Evolutionary conservation across 2,329 filamentous ascomycete species (phyloP), one percentile per base, ranked within the genome.

Genomic region (Pseudogymnoascus sp.): DNA sequence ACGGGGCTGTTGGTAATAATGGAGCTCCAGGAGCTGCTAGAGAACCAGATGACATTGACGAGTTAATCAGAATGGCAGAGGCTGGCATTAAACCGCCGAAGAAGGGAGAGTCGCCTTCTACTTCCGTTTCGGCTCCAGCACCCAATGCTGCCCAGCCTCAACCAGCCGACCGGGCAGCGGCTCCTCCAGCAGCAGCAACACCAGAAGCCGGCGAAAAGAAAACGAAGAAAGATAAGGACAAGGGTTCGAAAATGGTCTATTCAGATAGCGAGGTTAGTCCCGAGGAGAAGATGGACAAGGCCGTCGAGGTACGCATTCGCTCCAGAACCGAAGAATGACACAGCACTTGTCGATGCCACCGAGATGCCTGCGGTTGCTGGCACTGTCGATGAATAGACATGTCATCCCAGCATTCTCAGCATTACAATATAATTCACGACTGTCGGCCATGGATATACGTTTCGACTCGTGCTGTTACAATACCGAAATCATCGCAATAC

Each of bases 261-360:
- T 87, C 87, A 65, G 90, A 96, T 72, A 86, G 88, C 60, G 87
- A 89, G 63, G 79, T 87, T 71, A 95, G 90, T 70, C 90, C 91
- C 1, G 93, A 97, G 78, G 93, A 96, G 81, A 91, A 88, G 77
- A 92, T 96, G 90, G 88, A n/a, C 91, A 28, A 77, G 79, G 72
- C 78, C 95, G 78, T 81, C 89, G 65, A 87, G 86, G 75, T 96
- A 96, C 78, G 86, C 87, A 69, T 89, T 84, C 74, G 78, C 79
- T 71, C 83, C 82, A 70, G 71, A 72, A 66, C 69, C 66, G 69
- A 72, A 72, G 67, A 67, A 68, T 71, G 71, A 73, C 69, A 66
- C 68, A 69, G 59, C 66, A 58, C 67, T 69, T 66, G 69, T 68
- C 64, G 69, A 71, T 61, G 63, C 64, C 64, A 63, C 65, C 58